Conservation (phyloP, 176 grass and related monocot species). For the Oryza meridionalis region DNA sequence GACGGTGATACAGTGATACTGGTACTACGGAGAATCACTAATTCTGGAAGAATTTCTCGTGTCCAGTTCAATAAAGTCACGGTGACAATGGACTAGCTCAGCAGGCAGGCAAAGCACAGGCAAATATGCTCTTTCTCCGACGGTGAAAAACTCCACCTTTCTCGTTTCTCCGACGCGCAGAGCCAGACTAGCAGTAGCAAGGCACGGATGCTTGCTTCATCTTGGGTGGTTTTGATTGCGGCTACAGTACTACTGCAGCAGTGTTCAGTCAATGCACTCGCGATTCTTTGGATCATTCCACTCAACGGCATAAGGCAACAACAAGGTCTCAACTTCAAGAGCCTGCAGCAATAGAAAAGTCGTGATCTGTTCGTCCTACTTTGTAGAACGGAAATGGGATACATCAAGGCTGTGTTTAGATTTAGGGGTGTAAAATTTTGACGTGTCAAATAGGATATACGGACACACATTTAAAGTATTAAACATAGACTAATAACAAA, state of each 20-base stretch:
- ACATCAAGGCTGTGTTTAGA: too few relatives aligned
- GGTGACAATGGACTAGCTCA: background rate
- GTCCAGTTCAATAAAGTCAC: background rate
- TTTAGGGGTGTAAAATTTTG: too few relatives aligned
- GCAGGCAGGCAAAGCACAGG: background rate
- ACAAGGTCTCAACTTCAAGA: background rate
- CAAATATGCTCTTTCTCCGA: background rate
- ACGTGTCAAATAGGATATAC: too few relatives aligned
- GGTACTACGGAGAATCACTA: background rate
- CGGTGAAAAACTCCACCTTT: background rate
- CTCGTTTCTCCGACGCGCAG: background rate
- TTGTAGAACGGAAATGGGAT: background rate
- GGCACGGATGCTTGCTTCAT: slow-evolving; percentile 5
- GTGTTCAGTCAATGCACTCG: slow-evolving; percentile 1
- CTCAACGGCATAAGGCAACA: background rate
- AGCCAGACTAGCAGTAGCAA: background rate
- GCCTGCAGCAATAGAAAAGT: background rate
- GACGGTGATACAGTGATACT: background rate
- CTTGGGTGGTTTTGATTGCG: slow-evolving; percentile 22
- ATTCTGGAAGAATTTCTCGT: background rate
- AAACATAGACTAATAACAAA: too few relatives aligned
- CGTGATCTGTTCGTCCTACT: background rate
- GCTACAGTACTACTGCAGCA: background rate
- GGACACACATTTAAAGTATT: too few relatives aligned
- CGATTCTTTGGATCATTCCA: background rate